A percentile compares a stretch with the other conserved stretches of the same genome.
Evolutionary conservation across 768 basidiomycete species (phyloP).

Genomic region (Roridomyces roridus): DNA sequence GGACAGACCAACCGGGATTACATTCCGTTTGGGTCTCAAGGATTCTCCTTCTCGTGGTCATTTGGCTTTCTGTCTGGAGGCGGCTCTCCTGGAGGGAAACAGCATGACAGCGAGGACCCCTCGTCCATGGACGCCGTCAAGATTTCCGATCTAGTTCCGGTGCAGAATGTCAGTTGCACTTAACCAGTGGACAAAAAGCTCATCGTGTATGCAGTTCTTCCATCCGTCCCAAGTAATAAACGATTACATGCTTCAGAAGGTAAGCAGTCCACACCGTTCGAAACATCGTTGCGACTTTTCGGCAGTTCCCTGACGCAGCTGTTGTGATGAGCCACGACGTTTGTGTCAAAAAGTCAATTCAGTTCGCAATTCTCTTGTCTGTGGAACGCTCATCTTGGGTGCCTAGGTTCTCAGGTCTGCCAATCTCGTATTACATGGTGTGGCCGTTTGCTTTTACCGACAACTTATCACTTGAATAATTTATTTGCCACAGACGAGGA

Average conservation of each 20-base stretch:
- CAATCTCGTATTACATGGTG: neutral
- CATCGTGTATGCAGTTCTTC: neutral
- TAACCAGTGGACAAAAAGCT: neutral
- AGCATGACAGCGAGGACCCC: no score
- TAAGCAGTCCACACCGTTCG: no score
- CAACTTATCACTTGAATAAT: neutral
- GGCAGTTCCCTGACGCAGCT: no score
- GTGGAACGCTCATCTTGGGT: neutral
- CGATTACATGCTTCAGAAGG: no score
- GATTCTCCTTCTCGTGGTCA: neutral
- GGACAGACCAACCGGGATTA: no score
- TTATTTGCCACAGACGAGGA: neutral
- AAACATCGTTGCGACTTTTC: no score
- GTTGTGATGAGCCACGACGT: no score
- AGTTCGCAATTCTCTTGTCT: no score
- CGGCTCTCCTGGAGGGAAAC: neutral
- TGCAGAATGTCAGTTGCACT: no score
- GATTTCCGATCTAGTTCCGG: no score
- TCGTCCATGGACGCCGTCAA: no score
- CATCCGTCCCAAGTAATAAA: neutral
- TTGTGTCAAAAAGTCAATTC: neutral
- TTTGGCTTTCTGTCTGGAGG: neutral
- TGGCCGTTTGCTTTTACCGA: neutral
- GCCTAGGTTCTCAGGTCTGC: neutral
- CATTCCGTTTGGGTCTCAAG: no score